These are phyloP conservation scores for Backusella macrospora DNA, from an alignment of 192 early-diverging fungal genomes.

Conservation along the genomic window DNA sequence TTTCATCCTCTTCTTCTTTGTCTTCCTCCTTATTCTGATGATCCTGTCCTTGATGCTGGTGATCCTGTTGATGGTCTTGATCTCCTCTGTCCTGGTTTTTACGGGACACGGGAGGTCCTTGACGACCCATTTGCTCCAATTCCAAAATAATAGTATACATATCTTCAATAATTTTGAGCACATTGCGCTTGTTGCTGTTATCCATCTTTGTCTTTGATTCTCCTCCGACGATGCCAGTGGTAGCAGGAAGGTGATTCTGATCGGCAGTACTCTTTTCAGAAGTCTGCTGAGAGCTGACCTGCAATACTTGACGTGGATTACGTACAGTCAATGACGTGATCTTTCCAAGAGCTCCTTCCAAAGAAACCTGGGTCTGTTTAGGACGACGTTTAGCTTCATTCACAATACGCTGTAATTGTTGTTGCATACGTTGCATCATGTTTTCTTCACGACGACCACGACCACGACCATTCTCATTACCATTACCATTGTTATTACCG, in stretches of 20 bases:
- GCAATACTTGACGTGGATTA: slow-evolving; percentile 87
- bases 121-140: slow-evolving; percentile 83
- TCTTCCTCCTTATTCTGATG: not conserved
- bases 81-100: slow-evolving; percentile 53
- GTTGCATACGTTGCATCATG: slow-evolving; percentile 79
- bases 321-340: slow-evolving; percentile 87
- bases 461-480: slow-evolving; percentile 34
- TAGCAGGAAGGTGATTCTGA: not conserved
- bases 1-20: not conserved
- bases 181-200: slow-evolving; percentile 50
- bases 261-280: not conserved
- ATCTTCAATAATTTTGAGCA: slow-evolving; percentile 74
- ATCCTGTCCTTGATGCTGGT: slow-evolving; percentile 48
- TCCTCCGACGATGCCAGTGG: not conserved
- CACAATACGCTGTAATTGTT: slow-evolving; percentile 96
- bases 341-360: slow-evolving; percentile 95
- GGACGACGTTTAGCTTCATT: slow-evolving; percentile 88
- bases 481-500: slow-evolving; percentile 37
- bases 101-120: slow-evolving; percentile 55
- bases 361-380: slow-evolving; percentile 81
- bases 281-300: slow-evolving; percentile 52
- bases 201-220: slow-evolving; percentile 32
- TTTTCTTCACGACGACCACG: slow-evolving; percentile 54
- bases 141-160: slow-evolving; percentile 78
- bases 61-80: slow-evolving; percentile 33